These are phyloP conservation scores for Tylopilus intermedius DNA, from an alignment of 768 basidiomycete genomes.

Conservation along the genomic window DNA sequence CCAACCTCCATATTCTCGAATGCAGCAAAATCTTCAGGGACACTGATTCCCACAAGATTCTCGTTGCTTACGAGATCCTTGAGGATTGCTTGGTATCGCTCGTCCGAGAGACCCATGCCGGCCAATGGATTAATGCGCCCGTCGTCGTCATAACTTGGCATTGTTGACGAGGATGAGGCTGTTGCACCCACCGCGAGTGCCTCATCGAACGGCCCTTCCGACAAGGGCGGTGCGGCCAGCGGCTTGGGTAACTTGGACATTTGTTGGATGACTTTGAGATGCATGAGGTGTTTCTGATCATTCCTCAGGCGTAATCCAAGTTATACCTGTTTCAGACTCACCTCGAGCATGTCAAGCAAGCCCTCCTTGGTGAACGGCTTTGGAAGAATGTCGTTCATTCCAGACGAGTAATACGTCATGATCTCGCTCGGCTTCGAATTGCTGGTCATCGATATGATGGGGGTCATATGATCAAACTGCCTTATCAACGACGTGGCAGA, in stretches of 20 bases:
- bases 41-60: slow-evolving; percentile 43
- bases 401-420: slow-evolving; percentile 66
- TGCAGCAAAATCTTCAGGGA: slow-evolving; percentile 21
- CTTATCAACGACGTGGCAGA: slow-evolving; percentile 90
- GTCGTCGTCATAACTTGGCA: slow-evolving; percentile 33
- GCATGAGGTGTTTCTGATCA: slow-evolving; percentile 75
- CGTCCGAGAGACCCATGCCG: slow-evolving; percentile 83
- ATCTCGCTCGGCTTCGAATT: slow-evolving; percentile 89
- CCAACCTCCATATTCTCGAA: slow-evolving; percentile 17
- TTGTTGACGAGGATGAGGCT: slow-evolving; percentile 24
- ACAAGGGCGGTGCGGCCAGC: slow-evolving; percentile 58
- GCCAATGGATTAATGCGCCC: slow-evolving; percentile 76
- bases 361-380: slow-evolving; percentile 98
- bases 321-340: slow-evolving; percentile 21
- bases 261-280: slow-evolving; percentile 81
- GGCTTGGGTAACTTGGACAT: slow-evolving; percentile 57
- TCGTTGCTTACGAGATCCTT: slow-evolving; percentile 68
- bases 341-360: slow-evolving; percentile 88
- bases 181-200: slow-evolving; percentile 44
- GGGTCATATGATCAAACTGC: slow-evolving; percentile 91
- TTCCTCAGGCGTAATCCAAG: background rate
- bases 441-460: slow-evolving; percentile 97
- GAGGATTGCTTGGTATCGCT: slow-evolving; percentile 79
- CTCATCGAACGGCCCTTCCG: slow-evolving; percentile 51
- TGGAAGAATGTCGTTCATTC: slow-evolving; percentile 95